Evolutionary conservation across 768 basidiomycete genomes (phyloP), one percentile per base, ranked within the genome.

Genomic region (Trametes maxima): DNA sequence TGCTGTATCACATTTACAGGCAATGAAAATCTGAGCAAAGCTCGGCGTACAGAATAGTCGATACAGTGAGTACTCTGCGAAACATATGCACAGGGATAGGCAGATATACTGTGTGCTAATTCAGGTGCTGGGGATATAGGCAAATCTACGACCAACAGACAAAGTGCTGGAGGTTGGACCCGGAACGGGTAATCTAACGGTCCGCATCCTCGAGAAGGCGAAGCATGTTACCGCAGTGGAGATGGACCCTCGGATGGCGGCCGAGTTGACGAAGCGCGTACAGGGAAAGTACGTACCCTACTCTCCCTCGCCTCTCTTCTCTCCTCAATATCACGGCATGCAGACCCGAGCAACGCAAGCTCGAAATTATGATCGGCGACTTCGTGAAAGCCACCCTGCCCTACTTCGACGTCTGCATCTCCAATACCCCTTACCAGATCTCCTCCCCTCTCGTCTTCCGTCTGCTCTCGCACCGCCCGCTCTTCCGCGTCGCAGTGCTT

Each of bases 201-300:
- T 97, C 19, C 82, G 90, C 69, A 99, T 98, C 59, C 77, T 99
- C 24, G 93, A 96, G 69, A 90, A 94, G 74, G 91, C 92, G 56
- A 94, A 95, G 73, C 89, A 90, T 77, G 90, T 93, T 25, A 93
- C 92, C 0, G 96, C 95, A 1, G 87, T 98, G 22, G 97, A 99
- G 77, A 93, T 94, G 90, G 97, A 98, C 72, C 97, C 97, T 65
- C 87, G 97, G 16, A 98, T 98, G 96, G 96, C 97, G 14, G 95
- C 95, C 17, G 97, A 98, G 74, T 84, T 98, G 52, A 90, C 92
- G 44, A 99, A 99, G 74, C 87, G 97, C 50, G 95, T 98, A 10
- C 90, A 98, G 82, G 97, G 96, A 79, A 97, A 89, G 96, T 98
- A 75, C 77, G 95, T 88, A 36, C 54, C 28, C 14, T 24, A 21